Evolutionary conservation across 1,284 basidiomycete species (phyloP), one percentile per base, ranked within the genome.

Genomic region (Vanrija pseudolonga): DNA sequence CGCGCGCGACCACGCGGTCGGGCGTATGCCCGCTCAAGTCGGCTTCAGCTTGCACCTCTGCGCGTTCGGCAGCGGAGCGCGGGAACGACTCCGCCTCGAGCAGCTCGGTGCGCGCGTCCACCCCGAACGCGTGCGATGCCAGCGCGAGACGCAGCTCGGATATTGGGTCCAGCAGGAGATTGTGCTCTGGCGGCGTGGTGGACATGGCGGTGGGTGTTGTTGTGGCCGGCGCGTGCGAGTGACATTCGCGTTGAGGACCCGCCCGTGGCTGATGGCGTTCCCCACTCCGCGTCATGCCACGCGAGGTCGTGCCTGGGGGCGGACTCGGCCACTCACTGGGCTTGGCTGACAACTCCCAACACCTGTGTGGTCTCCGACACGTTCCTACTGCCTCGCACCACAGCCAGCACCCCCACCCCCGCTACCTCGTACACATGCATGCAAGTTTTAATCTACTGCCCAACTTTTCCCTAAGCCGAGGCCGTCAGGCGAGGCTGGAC

Each of bases 91-190:
- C 37, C 3, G 60, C 64, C 3, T 56, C 37, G 23, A 66, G 40
- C 12, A 65, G 32, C 0, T 57, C 69, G 5, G 45, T 32, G 2
- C 4, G 12, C 12, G 12, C 11, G 4, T 43, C 42, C 17, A 72
- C 32, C 4, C 71, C 72, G 49, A 72, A 74, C 3, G 64, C 51
- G 50, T 69, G 67, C 20, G 56, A 56, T 4, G 50, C 23, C 15
- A 74, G 57, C 15, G 68, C 68, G 11, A 48, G 48, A 36, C 45
- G 46, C 12, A 74, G 62, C 56, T 74, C 72, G 6, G 63, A 37
- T 15, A 69, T n/a, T 4, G 72, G 72, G 55, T 74, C 60, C 22
- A 64, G 47, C 20, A 70, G 67, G 54, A 72, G 62, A 56, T 69
- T 71, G 43, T 51, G 24, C 19, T 59, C 44, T 18, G 58, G 58